Conservation (phyloP, 2,329 filamentous ascomycete species). For the Aspergillus carbonarius region DNA sequence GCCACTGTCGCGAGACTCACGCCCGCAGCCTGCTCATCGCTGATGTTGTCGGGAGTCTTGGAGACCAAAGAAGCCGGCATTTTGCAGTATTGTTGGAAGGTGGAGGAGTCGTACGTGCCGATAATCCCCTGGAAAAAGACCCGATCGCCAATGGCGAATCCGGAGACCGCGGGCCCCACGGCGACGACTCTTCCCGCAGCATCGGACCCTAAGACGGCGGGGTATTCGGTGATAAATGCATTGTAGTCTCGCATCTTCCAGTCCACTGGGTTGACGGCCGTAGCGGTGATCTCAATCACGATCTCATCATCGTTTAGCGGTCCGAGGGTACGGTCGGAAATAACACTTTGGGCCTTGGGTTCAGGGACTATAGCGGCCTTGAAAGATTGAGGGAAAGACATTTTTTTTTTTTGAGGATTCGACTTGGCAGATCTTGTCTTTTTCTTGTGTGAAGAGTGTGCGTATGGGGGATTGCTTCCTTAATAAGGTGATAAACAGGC, state of each 20-base stretch:
- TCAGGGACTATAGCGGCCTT: slow-evolving; percentile 16
- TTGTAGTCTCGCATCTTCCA: slow-evolving; percentile 33
- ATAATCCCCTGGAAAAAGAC: slow-evolving; percentile 40
- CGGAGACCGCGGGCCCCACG: slow-evolving; percentile 21
- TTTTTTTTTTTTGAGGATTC: neutral
- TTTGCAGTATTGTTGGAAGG: slow-evolving; percentile 42
- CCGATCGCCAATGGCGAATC: slow-evolving; percentile 24
- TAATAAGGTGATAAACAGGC: too few relatives aligned
- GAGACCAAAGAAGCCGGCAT: slow-evolving; percentile 33
- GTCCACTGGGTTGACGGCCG: slow-evolving; percentile 22
- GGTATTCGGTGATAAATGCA: slow-evolving; percentile 18
- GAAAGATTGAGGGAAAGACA: slow-evolving; percentile 8
- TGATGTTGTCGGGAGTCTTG: slow-evolving; percentile 32
- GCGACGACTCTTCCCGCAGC: slow-evolving; percentile 18
- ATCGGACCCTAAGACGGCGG: slow-evolving; percentile 20
- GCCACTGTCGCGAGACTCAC: slow-evolving; percentile 23
- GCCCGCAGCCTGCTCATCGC: slow-evolving; percentile 31
- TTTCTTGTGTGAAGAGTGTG: too few relatives aligned
- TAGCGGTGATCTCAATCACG: slow-evolving; percentile 15
- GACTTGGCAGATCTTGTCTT: too few relatives aligned
- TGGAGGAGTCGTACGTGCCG: slow-evolving; percentile 28
- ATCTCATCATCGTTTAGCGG: slow-evolving; percentile 16
- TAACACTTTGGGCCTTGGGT: slow-evolving; percentile 10
- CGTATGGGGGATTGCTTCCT: too few relatives aligned
- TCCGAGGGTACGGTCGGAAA: slow-evolving; percentile 20